Conservation (phyloP, 768 basidiomycete species). For the Collybiopsis luxurians region DNA sequence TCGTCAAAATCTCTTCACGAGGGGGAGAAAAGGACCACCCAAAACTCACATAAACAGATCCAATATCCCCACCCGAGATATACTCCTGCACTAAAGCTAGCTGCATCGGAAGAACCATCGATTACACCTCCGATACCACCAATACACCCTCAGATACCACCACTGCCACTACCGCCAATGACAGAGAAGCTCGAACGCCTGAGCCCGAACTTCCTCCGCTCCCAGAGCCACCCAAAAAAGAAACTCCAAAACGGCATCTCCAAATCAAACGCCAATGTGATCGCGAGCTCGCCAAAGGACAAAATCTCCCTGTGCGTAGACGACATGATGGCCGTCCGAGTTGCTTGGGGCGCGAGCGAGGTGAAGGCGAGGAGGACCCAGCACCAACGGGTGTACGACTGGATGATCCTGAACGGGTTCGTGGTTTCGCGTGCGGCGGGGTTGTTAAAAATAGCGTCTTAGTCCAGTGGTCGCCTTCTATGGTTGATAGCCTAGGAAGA, state of each 20-base stretch:
- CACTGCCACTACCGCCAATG: too few species aligned
- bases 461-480: constrained; percentile 57
- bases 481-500: constrained; percentile 20
- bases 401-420: constrained; percentile 38
- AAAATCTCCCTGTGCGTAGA: constrained; percentile 43
- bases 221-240: too few species aligned
- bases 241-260: constrained; percentile 90
- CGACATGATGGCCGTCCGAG: constrained; percentile 51
- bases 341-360: constrained; percentile 72
- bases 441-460: constrained; percentile 51
- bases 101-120: constrained; percentile 74
- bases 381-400: constrained; percentile 59
- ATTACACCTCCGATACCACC: constrained; percentile 13
- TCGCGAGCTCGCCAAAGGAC: constrained; percentile 66
- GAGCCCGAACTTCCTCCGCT: too few species aligned
- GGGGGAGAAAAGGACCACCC: not conserved
- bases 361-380: constrained; percentile 77
- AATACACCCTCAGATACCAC: not conserved
- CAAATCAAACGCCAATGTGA: constrained; percentile 83
- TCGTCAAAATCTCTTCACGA: not conserved
- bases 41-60: constrained; percentile 26
- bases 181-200: too few species aligned
- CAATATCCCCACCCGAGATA: constrained; percentile 25
- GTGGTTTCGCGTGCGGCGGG: constrained; percentile 42
- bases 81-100: constrained; percentile 69